Evolutionary conservation across 2,329 filamentous ascomycete genomes (phyloP), one percentile per base, ranked within the genome.

Genomic region (Macroventuria anomochaeta): DNA sequence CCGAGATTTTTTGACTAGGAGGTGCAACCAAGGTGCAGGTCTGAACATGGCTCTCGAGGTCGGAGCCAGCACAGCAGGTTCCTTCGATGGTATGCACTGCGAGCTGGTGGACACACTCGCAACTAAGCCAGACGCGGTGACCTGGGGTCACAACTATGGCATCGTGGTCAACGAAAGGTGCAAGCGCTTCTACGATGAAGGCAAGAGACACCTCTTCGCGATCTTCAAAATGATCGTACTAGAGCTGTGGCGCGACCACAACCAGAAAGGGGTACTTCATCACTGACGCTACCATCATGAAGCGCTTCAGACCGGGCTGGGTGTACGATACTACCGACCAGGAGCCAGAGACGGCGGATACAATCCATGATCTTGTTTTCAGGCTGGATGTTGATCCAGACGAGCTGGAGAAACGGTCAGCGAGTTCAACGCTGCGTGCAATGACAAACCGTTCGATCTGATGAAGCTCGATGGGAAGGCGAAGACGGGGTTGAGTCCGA

Each of bases 201-300:
- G 72, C 7, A 71, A 72, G 46, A 57, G 71, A 33, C 70, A 77
- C 53, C 71, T 78, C 12, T 79, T 78, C 54, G 74, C 76, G 5
- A 77, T 76, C 1, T 78, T 77, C 55, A 75, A 79, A 58, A 75
- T 76, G 72, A 75, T 76, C 29, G 75, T 75, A 3, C 65, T 76
- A 5, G 67, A 77, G 51, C 70, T 72, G 37, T 77, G 75, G 75
- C 63, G 71, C 38, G 70, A 77, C 44, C 74, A 78, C 25, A 72
- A 78, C 48, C 69, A 74, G 52, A n/a, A 75, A 73, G 40, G 75
- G 72, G 38, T 77, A 72, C 62, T 77, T 77, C 61, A 62, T 77
- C 49, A 77, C 76, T 7, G 76, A 77, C 53, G 65, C 70, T 17
- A 66, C 65, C 8, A 76, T 77, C 61, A 75, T 76, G 75, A 65